Percentiles rank a stretch among this genome's conserved stretches.
Conservation (phyloP, 2,329 filamentous ascomycete genomes). For the Colletotrichum horii region DNA sequence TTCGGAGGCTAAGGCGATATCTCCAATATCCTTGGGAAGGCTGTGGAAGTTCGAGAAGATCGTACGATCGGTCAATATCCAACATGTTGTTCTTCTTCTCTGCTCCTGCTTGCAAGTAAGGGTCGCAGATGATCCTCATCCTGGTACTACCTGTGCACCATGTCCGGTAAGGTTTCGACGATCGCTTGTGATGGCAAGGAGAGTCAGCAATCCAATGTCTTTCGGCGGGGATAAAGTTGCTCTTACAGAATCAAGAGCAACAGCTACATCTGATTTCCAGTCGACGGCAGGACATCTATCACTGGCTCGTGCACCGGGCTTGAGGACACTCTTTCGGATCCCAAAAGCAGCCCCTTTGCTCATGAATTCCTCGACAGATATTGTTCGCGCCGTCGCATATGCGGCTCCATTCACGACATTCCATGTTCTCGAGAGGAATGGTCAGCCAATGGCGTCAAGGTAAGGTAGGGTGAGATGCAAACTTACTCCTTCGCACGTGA, state of each 20-base stretch:
- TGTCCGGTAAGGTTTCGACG: neutral
- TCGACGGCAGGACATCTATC: too few species aligned
- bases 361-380: neutral
- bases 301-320: neutral
- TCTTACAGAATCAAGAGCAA: neutral
- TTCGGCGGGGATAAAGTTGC: too few species aligned
- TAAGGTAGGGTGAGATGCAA: neutral
- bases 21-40: neutral
- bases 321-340: neutral
- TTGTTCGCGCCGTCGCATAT: accelerated
- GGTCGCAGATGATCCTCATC: neutral
- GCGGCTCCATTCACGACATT: neutral
- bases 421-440: neutral
- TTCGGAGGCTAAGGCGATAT: too few species aligned
- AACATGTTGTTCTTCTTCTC: too few species aligned
- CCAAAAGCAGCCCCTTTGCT: neutral
- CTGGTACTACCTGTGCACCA: neutral
- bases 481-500: neutral
- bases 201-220: neutral
- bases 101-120: neutral
- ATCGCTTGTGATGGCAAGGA: neutral
- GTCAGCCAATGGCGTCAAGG: too few species aligned
- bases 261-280: neutral
- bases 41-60: neutral
- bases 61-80: neutral